These are phyloP conservation scores for Penstemon newberryi DNA, from an alignment of 257 asterid species.

Conservation along the genomic window DNA sequence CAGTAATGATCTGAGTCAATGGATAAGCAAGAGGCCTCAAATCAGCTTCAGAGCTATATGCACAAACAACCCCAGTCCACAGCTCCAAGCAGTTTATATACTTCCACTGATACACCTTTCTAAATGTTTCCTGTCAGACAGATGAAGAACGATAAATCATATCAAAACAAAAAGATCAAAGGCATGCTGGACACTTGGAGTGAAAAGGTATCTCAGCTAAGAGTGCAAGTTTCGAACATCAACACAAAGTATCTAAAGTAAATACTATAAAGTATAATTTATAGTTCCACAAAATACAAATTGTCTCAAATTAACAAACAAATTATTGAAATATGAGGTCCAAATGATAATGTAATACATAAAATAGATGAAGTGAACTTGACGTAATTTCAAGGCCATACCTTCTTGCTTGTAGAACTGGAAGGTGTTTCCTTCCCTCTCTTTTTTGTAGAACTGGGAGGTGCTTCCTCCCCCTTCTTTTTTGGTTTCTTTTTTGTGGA, in stretches of 20 bases:
- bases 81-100: constrained; percentile 89
- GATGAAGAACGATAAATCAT: constrained; percentile 18
- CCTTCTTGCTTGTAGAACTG: constrained; percentile 39
- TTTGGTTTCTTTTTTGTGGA: constrained; percentile 46
- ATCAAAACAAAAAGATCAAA: not conserved
- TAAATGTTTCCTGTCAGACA: constrained; percentile 59
- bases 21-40: constrained; percentile 90
- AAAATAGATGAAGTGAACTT: not conserved
- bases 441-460: constrained; percentile 41
- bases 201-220: not conserved
- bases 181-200: not conserved
- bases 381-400: not conserved
- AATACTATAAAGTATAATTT: not conserved
- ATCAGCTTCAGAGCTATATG: constrained; percentile 70
- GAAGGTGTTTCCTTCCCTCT: constrained; percentile 49
- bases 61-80: constrained; percentile 90
- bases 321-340: not conserved
- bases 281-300: not conserved
- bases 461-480: constrained; percentile 41
- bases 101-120: constrained; percentile 97
- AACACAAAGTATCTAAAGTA: not conserved
- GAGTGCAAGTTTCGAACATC: not conserved
- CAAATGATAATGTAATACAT: not conserved
- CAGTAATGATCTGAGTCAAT: constrained; percentile 79
- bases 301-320: not conserved